Base-by-base conservation (phyloP, 225 moss, liverwort and hornwort genomes). In the Takakia lepidozioides region DNA sequence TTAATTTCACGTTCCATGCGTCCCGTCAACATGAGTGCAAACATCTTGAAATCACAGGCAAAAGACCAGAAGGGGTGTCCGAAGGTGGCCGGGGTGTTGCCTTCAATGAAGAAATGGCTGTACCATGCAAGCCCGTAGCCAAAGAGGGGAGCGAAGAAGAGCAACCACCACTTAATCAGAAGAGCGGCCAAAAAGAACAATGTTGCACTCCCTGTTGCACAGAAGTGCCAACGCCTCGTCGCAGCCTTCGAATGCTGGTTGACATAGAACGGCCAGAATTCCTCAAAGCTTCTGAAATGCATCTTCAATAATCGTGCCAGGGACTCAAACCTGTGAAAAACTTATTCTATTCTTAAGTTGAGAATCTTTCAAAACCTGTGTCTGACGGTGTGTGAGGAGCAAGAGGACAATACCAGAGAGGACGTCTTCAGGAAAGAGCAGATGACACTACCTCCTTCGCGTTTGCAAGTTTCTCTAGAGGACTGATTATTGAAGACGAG, bases 221-320 rank as follows among this genome's bases (percentile, higher is more conserved):
- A 73, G 52, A 87, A 87, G 54, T 91, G 95, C 57, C 91, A 70
- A 51, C 80, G 68, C 63, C 91, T 67, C 10, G 95, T 98, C 0
- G 70, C 58, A 13, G 87, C 84, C 57, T 98, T 98, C 0, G 95
- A 61, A 52, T 98, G 95, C 42, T 98, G 84, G 47, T 76, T 87
- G 57, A 87, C 82, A 38, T 98, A 98, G 44, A 98, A 98, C 5
- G 85, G 82, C 95, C 95, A 98, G 52, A 83, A 98, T 62, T 98
- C 95, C 53, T 98, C 87, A 49, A 98, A 98, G 57, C 37, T 87
- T 38, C 82, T 72, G 61, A 90, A 98, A 57, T 91, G 80, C 82
- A 85, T 87, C 46, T 62, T 68, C n/a, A n/a, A n/a, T n/a, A n/a
- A n/a, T n/a, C n/a, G n/a, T n/a, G n/a, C n/a, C n/a, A n/a, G n/a